These are phyloP conservation scores for Colletotrichum nymphaeae DNA, from an alignment of 2,329 filamentous ascomycete species.

Conservation along the genomic window DNA sequence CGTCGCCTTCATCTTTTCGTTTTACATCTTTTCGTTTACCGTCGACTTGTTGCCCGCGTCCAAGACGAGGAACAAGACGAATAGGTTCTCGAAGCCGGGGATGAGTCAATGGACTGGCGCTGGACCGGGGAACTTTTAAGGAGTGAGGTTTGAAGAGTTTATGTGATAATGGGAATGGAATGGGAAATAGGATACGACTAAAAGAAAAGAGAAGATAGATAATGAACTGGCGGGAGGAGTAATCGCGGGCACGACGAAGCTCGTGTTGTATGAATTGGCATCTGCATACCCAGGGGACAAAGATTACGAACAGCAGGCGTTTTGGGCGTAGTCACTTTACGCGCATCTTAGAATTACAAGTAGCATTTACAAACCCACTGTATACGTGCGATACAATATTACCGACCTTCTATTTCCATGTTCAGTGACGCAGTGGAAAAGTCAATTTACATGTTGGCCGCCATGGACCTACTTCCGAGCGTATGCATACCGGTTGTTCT, in stretches of 20 bases:
- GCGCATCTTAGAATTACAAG: too few species aligned
- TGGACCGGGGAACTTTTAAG: slow-evolving; percentile 3
- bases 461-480: not conserved
- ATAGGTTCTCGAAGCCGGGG: slow-evolving; percentile 29
- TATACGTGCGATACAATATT: not conserved
- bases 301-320: slow-evolving; percentile 10
- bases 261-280: not conserved
- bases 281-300: not conserved
- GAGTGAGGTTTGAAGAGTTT: not conserved
- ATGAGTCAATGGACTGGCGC: slow-evolving; percentile 13
- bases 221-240: not conserved
- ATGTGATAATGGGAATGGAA: not conserved
- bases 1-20: slow-evolving; percentile 86
- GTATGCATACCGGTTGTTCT: not conserved
- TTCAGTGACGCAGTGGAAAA: not conserved
- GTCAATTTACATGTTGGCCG: too few species aligned
- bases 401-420: not conserved
- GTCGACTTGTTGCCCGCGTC: slow-evolving; percentile 88
- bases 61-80: slow-evolving; percentile 60
- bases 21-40: slow-evolving; percentile 88
- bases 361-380: not conserved
- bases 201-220: not conserved
- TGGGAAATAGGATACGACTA: not conserved
- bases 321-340: slow-evolving; percentile 8
- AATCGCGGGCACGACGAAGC: not conserved